Evolutionary conservation across 2,329 filamentous ascomycete species (phyloP).

Genomic region (Fusarium pilosicola): DNA sequence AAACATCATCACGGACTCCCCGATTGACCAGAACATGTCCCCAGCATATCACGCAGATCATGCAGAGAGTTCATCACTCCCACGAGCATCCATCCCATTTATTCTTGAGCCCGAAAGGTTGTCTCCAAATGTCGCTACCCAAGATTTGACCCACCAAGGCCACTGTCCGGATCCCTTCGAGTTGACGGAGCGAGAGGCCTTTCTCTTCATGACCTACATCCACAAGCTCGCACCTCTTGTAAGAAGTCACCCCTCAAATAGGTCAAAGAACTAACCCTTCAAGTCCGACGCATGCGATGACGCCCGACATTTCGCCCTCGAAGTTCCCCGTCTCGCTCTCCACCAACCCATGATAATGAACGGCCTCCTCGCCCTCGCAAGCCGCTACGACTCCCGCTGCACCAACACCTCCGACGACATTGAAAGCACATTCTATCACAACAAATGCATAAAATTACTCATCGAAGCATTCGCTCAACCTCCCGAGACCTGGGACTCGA

Average conservation of each 20-base stretch:
- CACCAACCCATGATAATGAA: constrained; percentile 8
- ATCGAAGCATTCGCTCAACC: not conserved
- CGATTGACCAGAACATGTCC: not conserved
- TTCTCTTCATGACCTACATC: constrained; percentile 9
- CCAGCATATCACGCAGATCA: not conserved
- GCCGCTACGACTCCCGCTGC: not conserved
- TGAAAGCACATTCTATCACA: constrained; percentile 6
- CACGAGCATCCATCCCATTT: not conserved
- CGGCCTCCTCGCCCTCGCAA: not conserved
- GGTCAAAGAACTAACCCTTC: not conserved
- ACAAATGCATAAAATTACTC: not conserved
- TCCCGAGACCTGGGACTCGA: not conserved
- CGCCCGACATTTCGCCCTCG: not conserved
- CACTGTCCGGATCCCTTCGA: not conserved
- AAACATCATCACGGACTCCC: not conserved
- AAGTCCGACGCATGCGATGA: constrained; percentile 5
- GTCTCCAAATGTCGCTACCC: accelerated
- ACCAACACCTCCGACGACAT: not conserved
- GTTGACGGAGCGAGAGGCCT: not conserved
- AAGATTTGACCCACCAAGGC: accelerated
- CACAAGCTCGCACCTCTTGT: not conserved
- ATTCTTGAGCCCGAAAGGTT: not conserved
- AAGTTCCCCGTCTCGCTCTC: not conserved
- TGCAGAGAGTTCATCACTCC: not conserved
- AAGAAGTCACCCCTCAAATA: not conserved